Percentiles rank a stretch among this genome's conserved stretches.
phyloP scores from a whole-genome alignment of 1,284 basidiomycete genomes.

The Ustilago hordei region DNA sequence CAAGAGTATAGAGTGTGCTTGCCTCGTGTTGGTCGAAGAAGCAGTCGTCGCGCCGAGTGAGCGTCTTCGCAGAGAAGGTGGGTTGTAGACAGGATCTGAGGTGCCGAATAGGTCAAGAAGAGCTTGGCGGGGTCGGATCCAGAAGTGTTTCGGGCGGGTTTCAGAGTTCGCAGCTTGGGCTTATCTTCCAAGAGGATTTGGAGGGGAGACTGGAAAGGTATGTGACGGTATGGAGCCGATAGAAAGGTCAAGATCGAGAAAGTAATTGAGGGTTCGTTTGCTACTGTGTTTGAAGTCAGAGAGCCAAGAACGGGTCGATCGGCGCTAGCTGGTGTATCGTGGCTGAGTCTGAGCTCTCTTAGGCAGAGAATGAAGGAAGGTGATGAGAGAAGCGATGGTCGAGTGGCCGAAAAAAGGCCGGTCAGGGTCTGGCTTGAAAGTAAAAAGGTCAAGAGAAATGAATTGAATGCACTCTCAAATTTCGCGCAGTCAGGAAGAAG shows the following conservation, averaged over 20 bases:
- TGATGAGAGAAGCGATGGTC: background rate
- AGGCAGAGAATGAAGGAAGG: background rate
- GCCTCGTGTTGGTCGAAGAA: background rate
- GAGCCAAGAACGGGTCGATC: background rate
- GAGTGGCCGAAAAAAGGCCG: background rate
- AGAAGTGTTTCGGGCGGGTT: background rate
- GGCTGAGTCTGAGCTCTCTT: background rate
- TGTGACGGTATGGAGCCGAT: background rate
- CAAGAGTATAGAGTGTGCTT: background rate
- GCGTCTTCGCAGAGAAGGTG: background rate
- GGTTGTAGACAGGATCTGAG: background rate
- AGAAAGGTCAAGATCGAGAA: background rate
- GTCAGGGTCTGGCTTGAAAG: slow-evolving; percentile 11
- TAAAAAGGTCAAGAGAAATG: background rate
- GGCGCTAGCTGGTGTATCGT: background rate
- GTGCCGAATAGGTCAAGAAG: background rate
- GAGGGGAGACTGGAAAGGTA: no score
- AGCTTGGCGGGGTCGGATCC: background rate
- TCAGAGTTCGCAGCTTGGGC: no score
- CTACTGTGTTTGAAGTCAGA: background rate
- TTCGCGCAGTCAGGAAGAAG: background rate
- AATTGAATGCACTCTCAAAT: background rate
- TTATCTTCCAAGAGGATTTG: no score
- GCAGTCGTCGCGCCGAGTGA: background rate
- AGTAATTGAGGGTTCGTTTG: background rate